Base-by-base conservation (phyloP, 2,329 filamentous ascomycete genomes). In the Apiospora kogelbergensis region DNA sequence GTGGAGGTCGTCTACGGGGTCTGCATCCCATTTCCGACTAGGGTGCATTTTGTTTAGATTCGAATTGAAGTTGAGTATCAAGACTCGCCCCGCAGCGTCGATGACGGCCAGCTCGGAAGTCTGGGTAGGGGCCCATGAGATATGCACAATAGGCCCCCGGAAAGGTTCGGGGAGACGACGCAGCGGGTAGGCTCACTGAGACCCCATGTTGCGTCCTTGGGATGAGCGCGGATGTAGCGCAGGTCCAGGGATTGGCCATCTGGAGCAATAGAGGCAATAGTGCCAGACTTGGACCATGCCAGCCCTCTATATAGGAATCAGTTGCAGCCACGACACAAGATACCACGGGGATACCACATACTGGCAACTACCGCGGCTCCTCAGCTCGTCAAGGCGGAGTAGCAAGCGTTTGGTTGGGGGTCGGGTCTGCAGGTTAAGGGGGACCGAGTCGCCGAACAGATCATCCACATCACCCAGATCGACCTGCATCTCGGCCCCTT, bases 231-330 rank as follows among this genome's bases (percentile, higher is more conserved):
- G 66, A 97, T 84, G 76, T 93, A 91, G 70, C 91, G 89, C 63
- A 97, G 84, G 76, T 92, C 89, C 67, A 98, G 83, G 17, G 85
- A 86, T 64, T 86, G 86, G 37, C 93, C 92, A 80, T 95, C 91
- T 20, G 88, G 82, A 24, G 90, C 88, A 73, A 98, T 91, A 67
- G 91, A 91, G 37, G 95, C 95, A 73, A 98, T 93, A 70, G 91
- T 94, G 57, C 95, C 95, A 70, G 90, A 88, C 75, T 91, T 94
- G 13, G 95, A 97, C 95, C 95, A 98, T 40, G 92, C 90, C 67
- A 98, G 87, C 72, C 89, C 89, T 78, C 94, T 65, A 11, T 65
- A 30, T 17, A 4, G 2, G n/a, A 64, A 13, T 63, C 64, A 40
- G 46, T 26, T 68, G 74, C 70, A 77, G 72, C 68, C 65, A 73